Evolutionary conservation across 2,329 filamentous ascomycete species (phyloP), one percentile per base, ranked within the genome.

Genomic region (Verticillium klebahnii): DNA sequence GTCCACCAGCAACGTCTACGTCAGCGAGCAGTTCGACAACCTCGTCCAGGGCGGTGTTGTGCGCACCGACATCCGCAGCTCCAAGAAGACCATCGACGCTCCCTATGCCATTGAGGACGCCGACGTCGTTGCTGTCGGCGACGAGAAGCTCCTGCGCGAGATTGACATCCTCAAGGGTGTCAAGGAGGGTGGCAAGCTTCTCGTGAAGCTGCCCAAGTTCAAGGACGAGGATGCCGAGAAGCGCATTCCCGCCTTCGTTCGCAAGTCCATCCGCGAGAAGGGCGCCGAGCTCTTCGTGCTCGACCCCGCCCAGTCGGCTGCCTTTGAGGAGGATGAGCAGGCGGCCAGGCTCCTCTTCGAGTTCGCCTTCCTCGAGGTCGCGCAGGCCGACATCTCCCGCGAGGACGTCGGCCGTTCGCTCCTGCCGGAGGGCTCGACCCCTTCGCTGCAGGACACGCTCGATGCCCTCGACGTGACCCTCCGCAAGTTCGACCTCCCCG

Each of bases 161-260:
- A 82, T 97, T 61, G 87, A 94, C 67, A 80, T 96, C 25, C 73
- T 93, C 39, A 83, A 87, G 65, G 88, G 84, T 58, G 79, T 94
- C 65, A 92, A 90, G 77, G 70, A 84, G 50, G 86, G 86, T 60
- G 90, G 90, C 60, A 89, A 87, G 66, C 75, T 97, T 55, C 83
- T 97, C 61, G 71, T 97, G 52, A 91, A 88, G 70, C 83, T 95
- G 29, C 84, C 91, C 32, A 89, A 87, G 67, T 86, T 92, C 74
- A 97, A 96, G 78, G 86, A 92, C 59, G 94, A 96, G 55, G 93
- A 97, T 39, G 74, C 93, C 7, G 94, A 98, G 80, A 96, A 96
- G 84, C 89, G 91, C 69, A 80, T 99, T 6, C 86, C 92, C 2
- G 81, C 83, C 40, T 74, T 80, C 56, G 85, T 95, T 66, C 88